Percentiles rank a stretch among this genome's conserved stretches.
phyloP scores from a whole-genome alignment of 129 eudicot genomes.

The Scalesia atractyloides region DNA sequence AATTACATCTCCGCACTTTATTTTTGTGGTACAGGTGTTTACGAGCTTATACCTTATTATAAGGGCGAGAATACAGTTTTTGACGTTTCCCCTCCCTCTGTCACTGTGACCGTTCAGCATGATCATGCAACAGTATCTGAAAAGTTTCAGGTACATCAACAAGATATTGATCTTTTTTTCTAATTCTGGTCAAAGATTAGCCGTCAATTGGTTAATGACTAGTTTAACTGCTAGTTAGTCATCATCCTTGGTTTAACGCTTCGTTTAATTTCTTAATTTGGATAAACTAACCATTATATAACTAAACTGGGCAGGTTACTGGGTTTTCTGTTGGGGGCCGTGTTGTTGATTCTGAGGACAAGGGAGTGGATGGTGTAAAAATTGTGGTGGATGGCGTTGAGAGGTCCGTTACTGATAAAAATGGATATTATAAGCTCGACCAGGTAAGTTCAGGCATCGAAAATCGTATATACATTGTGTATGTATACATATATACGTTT shows the following conservation, averaged over 20 bases:
- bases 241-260: constrained; percentile 16
- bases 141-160: constrained; percentile 76
- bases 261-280: constrained; percentile 3
- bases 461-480: not conserved
- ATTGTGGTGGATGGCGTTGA: constrained; percentile 84
- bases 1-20: constrained; percentile 17
- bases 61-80: constrained; percentile 97
- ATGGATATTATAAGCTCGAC: constrained; percentile 95
- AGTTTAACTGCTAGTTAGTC: constrained; percentile 14
- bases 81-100: constrained; percentile 93
- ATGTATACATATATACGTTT: not conserved
- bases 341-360: constrained; percentile 78
- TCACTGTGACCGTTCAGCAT: constrained; percentile 71
- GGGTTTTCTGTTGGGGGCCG: constrained; percentile 99
- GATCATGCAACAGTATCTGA: constrained; percentile 68
- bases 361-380: constrained; percentile 77
- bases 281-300: constrained; percentile 11
- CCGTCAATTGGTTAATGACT: constrained; percentile 11
- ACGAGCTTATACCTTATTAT: constrained; percentile 89
- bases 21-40: constrained; percentile 55
- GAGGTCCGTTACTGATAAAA: constrained; percentile 80
- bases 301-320: constrained; percentile 63
- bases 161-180: constrained; percentile 14
- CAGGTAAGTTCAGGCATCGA: constrained; percentile 55
- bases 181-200: not conserved